Evolutionary conservation across 2,329 filamentous ascomycete genomes (phyloP), one percentile per base, ranked within the genome.

Genomic region (Diaporthe vaccinii): DNA sequence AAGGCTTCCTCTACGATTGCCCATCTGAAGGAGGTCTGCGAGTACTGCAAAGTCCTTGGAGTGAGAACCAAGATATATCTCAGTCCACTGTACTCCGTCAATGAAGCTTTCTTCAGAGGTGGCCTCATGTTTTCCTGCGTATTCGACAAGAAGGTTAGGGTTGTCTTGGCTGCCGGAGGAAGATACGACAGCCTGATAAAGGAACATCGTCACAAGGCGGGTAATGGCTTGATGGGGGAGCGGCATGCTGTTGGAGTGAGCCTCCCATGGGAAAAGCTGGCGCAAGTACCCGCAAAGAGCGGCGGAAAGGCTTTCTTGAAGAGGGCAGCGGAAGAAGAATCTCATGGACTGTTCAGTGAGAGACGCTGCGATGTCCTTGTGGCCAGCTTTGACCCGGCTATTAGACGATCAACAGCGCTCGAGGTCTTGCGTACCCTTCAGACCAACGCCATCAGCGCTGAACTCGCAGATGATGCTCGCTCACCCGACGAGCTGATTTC

Each of bases 191-290:
- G 92, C 65, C 86, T 99, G 28, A 96, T 99, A 78, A 92, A 92
- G 81, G 94, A 97, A 76, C 94, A 97, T 80, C 91, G 93, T 12
- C 94, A 94, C 7, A 93, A 92, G 77, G 90, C 92, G 57, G 88
- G 91, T 55, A 73, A 68, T 17, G 72, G 75, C 70, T 62, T 74
- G 61, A 34, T 75, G 22, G 89, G 88, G 34, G 91, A 93, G 79
- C 91, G 91, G 28, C 95, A 97, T 81, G 96, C 95, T 7, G 97
- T 98, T 15, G 97, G 97, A 1, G 96, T 98, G 81, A 97, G 95
- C 80, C 86, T 98, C 55, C 94, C 94, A 34, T 97, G 96, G 92
- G 96, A 98, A 80, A 91, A 93, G 74, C 87, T 98, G 5, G 92
- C 93, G 9, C 91, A 91, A 55, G 91, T 94, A 81, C 86, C 90